Evolutionary conservation across 2,329 filamentous ascomycete species (phyloP).

Genomic region (Fusarium sp.): DNA sequence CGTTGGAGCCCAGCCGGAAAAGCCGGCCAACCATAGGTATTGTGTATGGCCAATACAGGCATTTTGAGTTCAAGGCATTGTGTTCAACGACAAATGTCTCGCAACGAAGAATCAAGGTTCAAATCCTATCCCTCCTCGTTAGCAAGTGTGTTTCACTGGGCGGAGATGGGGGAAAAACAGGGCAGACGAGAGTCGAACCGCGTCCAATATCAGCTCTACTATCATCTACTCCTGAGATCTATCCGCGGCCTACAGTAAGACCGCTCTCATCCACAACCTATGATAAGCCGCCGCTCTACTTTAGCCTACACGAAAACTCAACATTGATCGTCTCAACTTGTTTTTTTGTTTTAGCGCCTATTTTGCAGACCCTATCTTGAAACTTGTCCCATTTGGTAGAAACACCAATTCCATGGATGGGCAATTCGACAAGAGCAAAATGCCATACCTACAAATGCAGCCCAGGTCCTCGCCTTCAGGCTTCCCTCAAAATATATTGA

Average conservation of each 20-base stretch:
- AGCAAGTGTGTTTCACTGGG: slow-evolving; percentile 7
- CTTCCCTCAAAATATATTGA: neutral
- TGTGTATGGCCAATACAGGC: neutral
- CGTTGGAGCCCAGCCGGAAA: slow-evolving; percentile 18
- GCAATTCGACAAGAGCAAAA: slow-evolving; percentile 10
- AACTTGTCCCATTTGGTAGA: slow-evolving; percentile 6
- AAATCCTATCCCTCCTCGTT: neutral
- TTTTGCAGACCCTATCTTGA: neutral
- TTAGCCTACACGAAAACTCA: neutral
- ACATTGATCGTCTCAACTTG: neutral
- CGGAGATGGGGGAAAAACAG: slow-evolving; percentile 3
- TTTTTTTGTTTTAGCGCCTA: slow-evolving; percentile 1
- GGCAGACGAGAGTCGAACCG: neutral
- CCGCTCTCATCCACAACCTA: neutral
- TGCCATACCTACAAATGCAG: neutral
- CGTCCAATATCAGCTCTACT: neutral
- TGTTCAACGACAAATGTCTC: slow-evolving; percentile 3
- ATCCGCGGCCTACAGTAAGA: neutral
- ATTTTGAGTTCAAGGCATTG: slow-evolving; percentile 30
- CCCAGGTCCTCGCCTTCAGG: neutral
- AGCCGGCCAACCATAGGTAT: slow-evolving; percentile 10
- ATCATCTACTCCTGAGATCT: neutral
- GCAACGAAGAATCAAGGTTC: slow-evolving; percentile 1
- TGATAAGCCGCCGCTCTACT: neutral
- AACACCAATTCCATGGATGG: slow-evolving; percentile 18